Percentiles rank a stretch among this genome's conserved stretches.
Conservation (phyloP, 2,329 filamentous ascomycete genomes). For the Xylaria sp. region DNA sequence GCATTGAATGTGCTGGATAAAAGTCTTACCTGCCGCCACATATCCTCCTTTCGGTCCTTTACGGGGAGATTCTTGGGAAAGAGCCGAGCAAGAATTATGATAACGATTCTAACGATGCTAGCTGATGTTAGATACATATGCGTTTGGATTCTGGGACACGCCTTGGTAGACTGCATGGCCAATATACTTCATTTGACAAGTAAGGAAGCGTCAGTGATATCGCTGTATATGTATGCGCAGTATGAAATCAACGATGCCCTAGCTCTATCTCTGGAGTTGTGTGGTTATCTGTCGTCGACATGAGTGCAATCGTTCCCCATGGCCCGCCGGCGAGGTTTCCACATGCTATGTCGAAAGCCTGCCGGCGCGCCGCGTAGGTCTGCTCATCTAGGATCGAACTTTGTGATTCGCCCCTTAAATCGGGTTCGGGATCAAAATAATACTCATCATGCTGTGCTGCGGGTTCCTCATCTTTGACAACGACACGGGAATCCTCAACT, state of each 20-base stretch:
- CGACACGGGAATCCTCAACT: neutral
- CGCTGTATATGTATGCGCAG: no score
- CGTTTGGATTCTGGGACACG: neutral
- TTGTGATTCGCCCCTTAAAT: constrained; percentile 30
- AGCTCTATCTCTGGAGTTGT: constrained; percentile 34
- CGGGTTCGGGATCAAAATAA: constrained; percentile 19
- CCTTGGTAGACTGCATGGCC: neutral
- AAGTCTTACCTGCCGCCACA: no score
- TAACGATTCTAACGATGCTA: neutral
- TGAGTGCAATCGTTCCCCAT: constrained; percentile 30
- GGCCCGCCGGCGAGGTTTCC: constrained; percentile 22
- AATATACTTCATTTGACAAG: neutral
- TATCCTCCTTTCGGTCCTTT: no score
- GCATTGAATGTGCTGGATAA: neutral
- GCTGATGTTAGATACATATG: neutral
- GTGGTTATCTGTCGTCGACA: constrained; percentile 39
- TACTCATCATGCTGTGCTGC: neutral
- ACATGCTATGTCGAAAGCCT: constrained; percentile 30
- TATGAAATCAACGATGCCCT: constrained; percentile 14
- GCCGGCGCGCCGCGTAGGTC: constrained; percentile 28
- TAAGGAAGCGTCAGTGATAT: no score
- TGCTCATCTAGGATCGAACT: constrained; percentile 28
- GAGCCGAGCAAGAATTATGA: neutral
- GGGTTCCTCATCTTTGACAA: no score
- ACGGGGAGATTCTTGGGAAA: no score